Percentiles rank a stretch among this genome's conserved stretches.
Evolutionary conservation across 352 stramenopile genomes (phyloP).

Genomic region (Globisporangium cylindrosporum): DNA sequence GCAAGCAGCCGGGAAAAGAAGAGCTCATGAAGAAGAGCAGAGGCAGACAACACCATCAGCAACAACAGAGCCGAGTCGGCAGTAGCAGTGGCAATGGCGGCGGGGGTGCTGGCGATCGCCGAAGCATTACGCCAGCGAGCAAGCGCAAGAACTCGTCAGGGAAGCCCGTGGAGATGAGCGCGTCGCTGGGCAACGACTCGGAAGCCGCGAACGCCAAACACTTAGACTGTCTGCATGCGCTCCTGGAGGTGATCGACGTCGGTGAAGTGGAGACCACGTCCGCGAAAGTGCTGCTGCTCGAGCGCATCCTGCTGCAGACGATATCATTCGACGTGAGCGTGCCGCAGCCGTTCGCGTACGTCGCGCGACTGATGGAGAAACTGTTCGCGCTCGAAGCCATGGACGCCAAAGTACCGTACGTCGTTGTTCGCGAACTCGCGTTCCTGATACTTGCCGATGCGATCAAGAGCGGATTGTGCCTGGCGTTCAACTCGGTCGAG

Average conservation of each 20-base stretch:
- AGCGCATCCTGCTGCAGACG: conserved; percentile 72
- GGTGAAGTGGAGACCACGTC: conserved; percentile 64
- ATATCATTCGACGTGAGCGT: conserved; percentile 71
- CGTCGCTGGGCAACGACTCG: conserved; percentile 50
- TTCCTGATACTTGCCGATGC: conserved; percentile 63
- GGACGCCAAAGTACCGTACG: conserved; percentile 44
- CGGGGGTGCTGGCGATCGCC: neutral
- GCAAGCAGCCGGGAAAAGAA: conserved; percentile 27
- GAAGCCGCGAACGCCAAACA: conserved; percentile 58
- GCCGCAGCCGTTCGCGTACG: conserved; percentile 65
- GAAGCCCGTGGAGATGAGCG: conserved; percentile 45
- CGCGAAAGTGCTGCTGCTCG: conserved; percentile 60
- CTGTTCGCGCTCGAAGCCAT: conserved; percentile 60
- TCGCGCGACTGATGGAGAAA: conserved; percentile 46
- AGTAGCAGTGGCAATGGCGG: neutral
- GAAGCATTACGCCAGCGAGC: neutral
- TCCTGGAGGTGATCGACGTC: conserved; percentile 60
- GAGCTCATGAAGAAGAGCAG: conserved; percentile 20
- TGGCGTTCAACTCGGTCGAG: conserved; percentile 51
- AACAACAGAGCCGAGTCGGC: neutral
- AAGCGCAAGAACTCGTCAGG: conserved; percentile 24
- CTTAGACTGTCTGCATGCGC: conserved; percentile 57
- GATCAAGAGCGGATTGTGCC: conserved; percentile 45
- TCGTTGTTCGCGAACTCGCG: conserved; percentile 41
- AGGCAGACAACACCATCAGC: neutral